phyloP scores from a whole-genome alignment of 2,329 filamentous ascomycete genomes.

The Penicillium sp. region DNA sequence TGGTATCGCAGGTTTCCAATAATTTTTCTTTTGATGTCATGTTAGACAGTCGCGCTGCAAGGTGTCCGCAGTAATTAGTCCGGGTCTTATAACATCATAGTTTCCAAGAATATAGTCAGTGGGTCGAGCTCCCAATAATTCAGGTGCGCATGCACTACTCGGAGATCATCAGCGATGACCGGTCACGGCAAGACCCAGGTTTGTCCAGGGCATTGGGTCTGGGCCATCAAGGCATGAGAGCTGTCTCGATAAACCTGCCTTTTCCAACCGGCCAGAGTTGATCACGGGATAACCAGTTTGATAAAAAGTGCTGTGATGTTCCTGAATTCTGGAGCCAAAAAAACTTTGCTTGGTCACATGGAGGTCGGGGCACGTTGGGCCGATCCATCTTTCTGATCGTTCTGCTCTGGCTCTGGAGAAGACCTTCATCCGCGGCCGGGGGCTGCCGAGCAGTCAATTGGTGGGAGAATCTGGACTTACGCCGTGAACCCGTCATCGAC shows the following conservation, averaged over 20 bases:
- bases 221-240: not conserved
- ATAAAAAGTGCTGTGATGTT: not conserved
- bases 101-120: slow-evolving; percentile 12
- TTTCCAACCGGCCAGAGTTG: not conserved
- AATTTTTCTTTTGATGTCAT: not conserved
- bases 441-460: slow-evolving; percentile 35
- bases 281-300: slow-evolving; percentile 6
- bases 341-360: slow-evolving; percentile 40
- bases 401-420: not conserved
- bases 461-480: slow-evolving; percentile 32
- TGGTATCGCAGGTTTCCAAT: not conserved
- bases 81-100: slow-evolving; percentile 6
- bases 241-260: slow-evolving; percentile 15
- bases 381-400: slow-evolving; percentile 7
- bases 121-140: slow-evolving; percentile 8
- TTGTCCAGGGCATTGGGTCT: not conserved
- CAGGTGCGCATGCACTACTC: slow-evolving; percentile 1
- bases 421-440: slow-evolving; percentile 19
- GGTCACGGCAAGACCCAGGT: not conserved
- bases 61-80: not conserved
- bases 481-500: slow-evolving; percentile 31
- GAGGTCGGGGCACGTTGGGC: slow-evolving; percentile 25
- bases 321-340: slow-evolving; percentile 11
- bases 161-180: slow-evolving; percentile 7
- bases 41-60: not conserved